Base-by-base conservation (phyloP, 176 grass and related monocot species). In the Phoenix dactylifera region DNA sequence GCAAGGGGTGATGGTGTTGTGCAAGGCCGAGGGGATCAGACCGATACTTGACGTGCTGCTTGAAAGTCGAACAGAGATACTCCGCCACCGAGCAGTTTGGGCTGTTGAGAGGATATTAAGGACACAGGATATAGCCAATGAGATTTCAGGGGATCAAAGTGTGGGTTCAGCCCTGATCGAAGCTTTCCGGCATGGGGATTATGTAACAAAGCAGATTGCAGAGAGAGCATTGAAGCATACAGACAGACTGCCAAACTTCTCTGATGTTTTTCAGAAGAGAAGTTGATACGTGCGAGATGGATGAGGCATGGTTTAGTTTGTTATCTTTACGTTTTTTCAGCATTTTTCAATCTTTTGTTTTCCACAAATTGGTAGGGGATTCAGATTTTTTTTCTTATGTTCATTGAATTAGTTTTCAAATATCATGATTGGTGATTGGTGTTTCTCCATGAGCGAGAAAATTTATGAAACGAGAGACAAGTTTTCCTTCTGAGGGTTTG, bases 151-250 rank as follows among this genome's bases (percentile, higher is more conserved):
- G 0, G 82, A 95, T 69, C 90, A 80, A 76, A 86, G 54, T 4
- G 65, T 95, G 3, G 74, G 70, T 6, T 83, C 82, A 0, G 83
- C 86, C 14, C 80, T 89, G 0, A 83, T 89, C 0, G 90, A 95
- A 74, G 90, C 90, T 19, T 95, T 86, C 72, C 72, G 79, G 18
- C 80, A 79, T 9, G 82, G 79, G 18, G 79, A 95, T 81, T 66
- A 71, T 16, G 74, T 63, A 22, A 95, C 86, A 0, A 50, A 79
- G 22, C 90, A 86, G 51, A 84, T 84, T 15, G 90, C 86, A 1
- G 90, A 89, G 80, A 77, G 80, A 25, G 90, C 90, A 7, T 68
- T 96, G 26, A 74, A 80, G 4, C 86, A 96, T 79, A 68, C 90
- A 0, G 77, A 96, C 71, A 84, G 64, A 76, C 71, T 96, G 30